Base-by-base conservation (phyloP, 1,284 basidiomycete species). In the Ustilago curta region DNA sequence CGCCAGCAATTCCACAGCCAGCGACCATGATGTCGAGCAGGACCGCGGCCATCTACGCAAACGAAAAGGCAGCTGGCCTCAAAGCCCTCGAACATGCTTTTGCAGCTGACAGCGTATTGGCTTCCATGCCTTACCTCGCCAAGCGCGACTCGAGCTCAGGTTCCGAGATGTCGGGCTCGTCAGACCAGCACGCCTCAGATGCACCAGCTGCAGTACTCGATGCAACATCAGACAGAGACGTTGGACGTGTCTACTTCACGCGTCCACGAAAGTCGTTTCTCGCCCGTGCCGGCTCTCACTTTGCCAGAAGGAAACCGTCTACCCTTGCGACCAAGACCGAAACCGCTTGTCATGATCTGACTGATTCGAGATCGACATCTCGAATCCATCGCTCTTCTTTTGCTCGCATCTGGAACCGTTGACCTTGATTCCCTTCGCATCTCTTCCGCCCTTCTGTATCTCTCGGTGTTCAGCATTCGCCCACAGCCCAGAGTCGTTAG, bases 141-240 rank as follows among this genome's bases (percentile, higher is more conserved):
- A 73, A 73, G 51, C 65, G 62, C 9, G 65, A 65, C 42, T 69
- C 70, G 37, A 61, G 58, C 47, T 73, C 70, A 4, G 59, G 61
- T 3, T 73, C 70, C 6, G 70, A 69, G 16, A n/a, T 60, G 16
- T 73, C 70, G 7, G 70, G 56, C 27, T 59, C 70, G 27, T 73
- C 70, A 2, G 70, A 63, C 23, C 64, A 63, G 23, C 70, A 72
- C 37, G 18, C 45, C 4, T 40, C 53, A 7, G 48, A 64, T n/a
- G 48, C 39, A 12, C 53, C 57, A 18, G 58, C 57, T 8, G 61
- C 43, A 12, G 52, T 57, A 23, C 61, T 70, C 9, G 32, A 64
- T 25, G 68, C 61, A 21, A 44, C 39, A 1, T 43, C 54, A 18
- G 68, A 70, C 49, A 57, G 59, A 44, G 53, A 70, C 18, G 61